Conservation (phyloP, 2,329 filamentous ascomycete genomes). For the Stachybotrys echinatus region DNA sequence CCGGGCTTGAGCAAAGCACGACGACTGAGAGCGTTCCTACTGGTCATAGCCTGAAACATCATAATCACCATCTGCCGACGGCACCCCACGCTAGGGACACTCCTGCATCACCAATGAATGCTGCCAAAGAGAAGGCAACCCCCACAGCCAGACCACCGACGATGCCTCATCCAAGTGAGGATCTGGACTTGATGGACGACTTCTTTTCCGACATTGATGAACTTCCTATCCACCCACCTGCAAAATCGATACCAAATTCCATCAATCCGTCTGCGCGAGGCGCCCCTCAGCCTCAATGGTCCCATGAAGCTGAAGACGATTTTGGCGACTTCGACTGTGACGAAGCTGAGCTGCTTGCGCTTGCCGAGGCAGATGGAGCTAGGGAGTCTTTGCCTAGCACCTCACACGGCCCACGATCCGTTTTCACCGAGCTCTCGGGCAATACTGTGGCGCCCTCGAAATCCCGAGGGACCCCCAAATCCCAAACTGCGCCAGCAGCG, state of each 20-base stretch:
- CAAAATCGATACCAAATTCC: not conserved
- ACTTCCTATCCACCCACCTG: not conserved
- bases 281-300: not conserved
- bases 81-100: constrained; percentile 9
- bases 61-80: not conserved
- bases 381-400: constrained; percentile 23
- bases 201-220: constrained; percentile 33
- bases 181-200: constrained; percentile 6
- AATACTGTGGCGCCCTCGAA: constrained; percentile 31
- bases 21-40: not conserved
- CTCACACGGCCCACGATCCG: constrained; percentile 23
- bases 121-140: not conserved
- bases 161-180: not conserved
- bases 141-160: constrained; percentile 2
- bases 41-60: not conserved
- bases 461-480: constrained; percentile 24
- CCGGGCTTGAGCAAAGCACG: constrained; percentile 10
- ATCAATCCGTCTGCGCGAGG: not conserved
- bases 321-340: constrained; percentile 37
- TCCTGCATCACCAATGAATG: constrained; percentile 4
- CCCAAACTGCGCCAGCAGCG: constrained; percentile 14
- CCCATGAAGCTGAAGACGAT: constrained; percentile 18
- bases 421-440: constrained; percentile 44
- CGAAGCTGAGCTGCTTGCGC: constrained; percentile 46
- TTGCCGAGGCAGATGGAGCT: constrained; percentile 45